Conservation (phyloP, 78 protist genomes). For the Polysphondylium violaceum region DNA sequence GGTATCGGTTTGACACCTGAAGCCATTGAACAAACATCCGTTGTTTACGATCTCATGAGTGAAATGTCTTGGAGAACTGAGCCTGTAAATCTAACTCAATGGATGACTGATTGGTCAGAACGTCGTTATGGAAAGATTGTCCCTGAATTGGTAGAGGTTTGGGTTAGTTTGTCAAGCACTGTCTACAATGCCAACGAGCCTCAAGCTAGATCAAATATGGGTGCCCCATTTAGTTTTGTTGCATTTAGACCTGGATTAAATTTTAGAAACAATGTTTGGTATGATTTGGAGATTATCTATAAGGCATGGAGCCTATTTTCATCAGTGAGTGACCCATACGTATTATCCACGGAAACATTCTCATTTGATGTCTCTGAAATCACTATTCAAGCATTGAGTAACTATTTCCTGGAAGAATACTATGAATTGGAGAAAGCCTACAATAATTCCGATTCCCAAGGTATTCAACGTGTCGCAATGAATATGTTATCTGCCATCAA, state of each 20-base stretch:
- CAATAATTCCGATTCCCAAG: neutral
- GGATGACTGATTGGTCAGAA: slow-evolving; percentile 65
- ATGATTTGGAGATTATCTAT: neutral
- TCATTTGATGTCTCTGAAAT: slow-evolving; percentile 39
- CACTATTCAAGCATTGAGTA: slow-evolving; percentile 45
- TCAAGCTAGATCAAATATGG: neutral
- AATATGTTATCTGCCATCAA: neutral
- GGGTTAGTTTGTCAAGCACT: neutral
- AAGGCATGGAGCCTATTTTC: slow-evolving; percentile 31
- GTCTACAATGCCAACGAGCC: slow-evolving; percentile 24
- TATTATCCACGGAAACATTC: slow-evolving; percentile 8
- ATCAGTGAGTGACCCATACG: neutral
- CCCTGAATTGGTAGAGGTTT: slow-evolving; percentile 3
- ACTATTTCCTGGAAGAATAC: slow-evolving; percentile 1
- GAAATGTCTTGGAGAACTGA: slow-evolving; percentile 85
- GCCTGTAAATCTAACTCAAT: slow-evolving; percentile 33
- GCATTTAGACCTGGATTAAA: slow-evolving; percentile 25
- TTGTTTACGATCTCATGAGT: slow-evolving; percentile 84
- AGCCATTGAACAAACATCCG: slow-evolving; percentile 85
- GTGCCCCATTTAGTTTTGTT: neutral
- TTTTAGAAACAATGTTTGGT: neutral
- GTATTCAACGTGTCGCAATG: neutral
- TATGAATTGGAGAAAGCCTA: neutral
- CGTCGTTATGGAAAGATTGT: slow-evolving; percentile 80
- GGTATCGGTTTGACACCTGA: slow-evolving; percentile 91